Evolutionary conservation across 371 early-diverging fungal species (phyloP), one percentile per base, ranked within the genome.

Genomic region (Mucor lusitanicus): DNA sequence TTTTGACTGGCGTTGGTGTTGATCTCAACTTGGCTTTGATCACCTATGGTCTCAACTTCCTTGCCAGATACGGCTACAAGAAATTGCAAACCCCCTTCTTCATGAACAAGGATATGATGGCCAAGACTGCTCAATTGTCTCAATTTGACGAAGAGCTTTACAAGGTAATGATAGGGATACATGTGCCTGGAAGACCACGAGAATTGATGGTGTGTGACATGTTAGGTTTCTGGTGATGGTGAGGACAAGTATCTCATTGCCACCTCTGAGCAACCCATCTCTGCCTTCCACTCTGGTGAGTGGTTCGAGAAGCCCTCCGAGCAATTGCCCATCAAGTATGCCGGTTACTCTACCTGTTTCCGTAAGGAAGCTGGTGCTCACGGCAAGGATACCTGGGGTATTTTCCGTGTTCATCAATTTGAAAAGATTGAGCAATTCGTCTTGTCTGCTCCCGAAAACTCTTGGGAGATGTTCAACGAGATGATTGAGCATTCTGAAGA

Each of bases 361-460:
- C 94, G 99, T 72, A 99, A 99, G 80, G 99, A 99, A 83, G 99
- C 99, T 39, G 99, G 99, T 67, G 97, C 99, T 3, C 97, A 97
- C 76, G 99, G 99, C 69, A 95, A 97, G 74, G 99, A 99, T 81
- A 99, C 97, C 64, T 93, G 96, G 96, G 99, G 99, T 65, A 94
- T 99, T 69, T 99, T 99, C 93, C 91, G 99, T 68, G 98, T 99
- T 48, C 99, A 99, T 81, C 99, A 99, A 88, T 99, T 99, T 80
- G 99, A 99, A 83, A 99, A 99, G 91, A 88, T 99, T 63, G 99
- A 99, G 86, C 99, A 99, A 86, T 99, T 99, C 83, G 93, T 96
- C 42, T 80, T 99, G 74, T 93, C 96, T 27, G 94, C 95, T 65
- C 99, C 99, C 40, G 97, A 97, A 67, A 96, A 98, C 87, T 94